Percentiles rank a stretch among this genome's conserved stretches.
Evolutionary conservation across 148 eudicot genomes (phyloP).

Genomic region (Amaranthus palmeri): DNA sequence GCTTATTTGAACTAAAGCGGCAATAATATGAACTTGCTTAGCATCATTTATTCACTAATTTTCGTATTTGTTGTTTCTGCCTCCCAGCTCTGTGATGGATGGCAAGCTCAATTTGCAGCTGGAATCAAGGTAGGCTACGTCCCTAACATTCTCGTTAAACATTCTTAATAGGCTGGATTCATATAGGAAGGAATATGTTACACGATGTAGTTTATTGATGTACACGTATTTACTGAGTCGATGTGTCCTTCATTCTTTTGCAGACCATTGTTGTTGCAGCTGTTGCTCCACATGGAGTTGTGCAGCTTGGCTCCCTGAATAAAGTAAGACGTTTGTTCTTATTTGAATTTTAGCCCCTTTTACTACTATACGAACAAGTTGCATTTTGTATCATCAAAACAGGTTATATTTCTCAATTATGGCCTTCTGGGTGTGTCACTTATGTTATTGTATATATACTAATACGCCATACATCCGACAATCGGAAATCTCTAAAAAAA

Average conservation of each 20-base stretch:
- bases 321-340: conserved; percentile 38
- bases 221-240: background rate
- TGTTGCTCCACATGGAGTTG: conserved; percentile 64
- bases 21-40: background rate
- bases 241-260: conserved; percentile 16
- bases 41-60: background rate
- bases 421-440: no score
- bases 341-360: background rate
- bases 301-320: conserved; percentile 76
- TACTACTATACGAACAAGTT: background rate
- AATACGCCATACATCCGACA: no score
- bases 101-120: conserved; percentile 79
- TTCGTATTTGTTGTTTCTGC: conserved; percentile 17
- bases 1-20: no score
- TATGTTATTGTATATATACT: no score
- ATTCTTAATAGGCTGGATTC: background rate
- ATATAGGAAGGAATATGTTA: background rate
- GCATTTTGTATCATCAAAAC: no score
- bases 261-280: conserved; percentile 74
- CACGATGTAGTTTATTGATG: background rate
- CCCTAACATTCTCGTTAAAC: background rate
- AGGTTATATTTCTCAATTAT: no score
- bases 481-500: no score
- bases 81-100: conserved; percentile 58
- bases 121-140: conserved; percentile 63